Conservation (phyloP, 2,329 filamentous ascomycete species). For the Fusarium buxicola region DNA sequence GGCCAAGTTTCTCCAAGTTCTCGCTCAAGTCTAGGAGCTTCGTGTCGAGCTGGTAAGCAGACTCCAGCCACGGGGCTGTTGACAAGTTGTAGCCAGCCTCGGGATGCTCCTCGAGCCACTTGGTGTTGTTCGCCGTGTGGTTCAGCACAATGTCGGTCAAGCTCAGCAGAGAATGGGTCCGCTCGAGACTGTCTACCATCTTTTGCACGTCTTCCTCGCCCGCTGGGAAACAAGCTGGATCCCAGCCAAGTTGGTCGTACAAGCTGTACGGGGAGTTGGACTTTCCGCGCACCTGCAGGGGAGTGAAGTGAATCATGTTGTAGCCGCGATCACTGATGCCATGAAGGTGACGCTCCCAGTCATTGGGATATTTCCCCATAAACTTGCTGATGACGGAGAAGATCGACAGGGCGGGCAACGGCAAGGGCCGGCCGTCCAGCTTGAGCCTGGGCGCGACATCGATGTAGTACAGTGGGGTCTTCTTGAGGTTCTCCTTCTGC, state of each 20-base stretch:
- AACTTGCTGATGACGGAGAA: slow-evolving; percentile 98
- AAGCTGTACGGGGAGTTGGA: slow-evolving; percentile 99
- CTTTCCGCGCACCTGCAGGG: slow-evolving; percentile 84
- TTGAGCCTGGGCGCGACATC: slow-evolving; percentile 87
- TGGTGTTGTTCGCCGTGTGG: slow-evolving; percentile 95
- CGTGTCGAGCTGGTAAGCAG: slow-evolving; percentile 71
- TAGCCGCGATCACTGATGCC: slow-evolving; percentile 93
- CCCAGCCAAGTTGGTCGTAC: slow-evolving; percentile 91
- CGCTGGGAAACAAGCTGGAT: slow-evolving; percentile 81
- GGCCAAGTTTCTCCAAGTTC: slow-evolving; percentile 74
- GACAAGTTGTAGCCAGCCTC: slow-evolving; percentile 95
- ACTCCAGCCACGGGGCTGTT: slow-evolving; percentile 83
- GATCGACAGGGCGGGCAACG: slow-evolving; percentile 87
- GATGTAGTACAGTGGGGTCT: slow-evolving; percentile 87
- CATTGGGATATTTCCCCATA: slow-evolving; percentile 90
- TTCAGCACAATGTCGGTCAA: slow-evolving; percentile 98
- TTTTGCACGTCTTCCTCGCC: slow-evolving; percentile 85
- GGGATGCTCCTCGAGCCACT: slow-evolving; percentile 93
- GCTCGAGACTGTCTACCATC: slow-evolving; percentile 84
- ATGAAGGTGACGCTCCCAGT: slow-evolving; percentile 89
- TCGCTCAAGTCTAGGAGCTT: slow-evolving; percentile 80
- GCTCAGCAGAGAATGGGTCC: slow-evolving; percentile 84
- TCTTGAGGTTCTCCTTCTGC: slow-evolving; percentile 63
- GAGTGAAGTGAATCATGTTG: slow-evolving; percentile 99
- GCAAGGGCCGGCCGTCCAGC: slow-evolving; percentile 79